These are phyloP conservation scores for Clarireedia sp. DNA, from an alignment of 2,329 filamentous ascomycete species.

Conservation along the genomic window DNA sequence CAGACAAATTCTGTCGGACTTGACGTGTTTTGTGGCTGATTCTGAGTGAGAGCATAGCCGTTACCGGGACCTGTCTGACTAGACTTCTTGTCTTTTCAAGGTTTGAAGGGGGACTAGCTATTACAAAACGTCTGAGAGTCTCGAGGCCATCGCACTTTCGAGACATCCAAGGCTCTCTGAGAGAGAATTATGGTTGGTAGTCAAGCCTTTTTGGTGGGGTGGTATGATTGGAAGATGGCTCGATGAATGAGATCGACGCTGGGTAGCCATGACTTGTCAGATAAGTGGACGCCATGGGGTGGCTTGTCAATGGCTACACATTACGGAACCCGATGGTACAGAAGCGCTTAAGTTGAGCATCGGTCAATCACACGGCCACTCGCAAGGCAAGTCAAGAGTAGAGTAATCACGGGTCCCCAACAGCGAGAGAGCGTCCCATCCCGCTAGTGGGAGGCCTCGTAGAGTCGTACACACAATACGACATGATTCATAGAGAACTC, in stretches of 20 bases:
- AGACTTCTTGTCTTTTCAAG: neutral
- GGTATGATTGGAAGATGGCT: neutral
- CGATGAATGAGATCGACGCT: neutral
- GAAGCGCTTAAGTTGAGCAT: too few species aligned
- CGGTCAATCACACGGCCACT: too few species aligned
- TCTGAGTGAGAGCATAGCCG: neutral
- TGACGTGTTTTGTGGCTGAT: neutral
- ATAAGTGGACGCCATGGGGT: too few species aligned
- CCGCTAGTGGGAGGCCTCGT: too few species aligned
- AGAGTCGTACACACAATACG: too few species aligned
- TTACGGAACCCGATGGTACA: too few species aligned
- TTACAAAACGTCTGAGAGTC: neutral
- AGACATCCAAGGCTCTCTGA: neutral
- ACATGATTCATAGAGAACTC: too few species aligned
- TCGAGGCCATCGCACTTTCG: neutral
- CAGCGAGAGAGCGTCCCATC: too few species aligned
- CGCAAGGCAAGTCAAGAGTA: too few species aligned
- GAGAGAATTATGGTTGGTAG: neutral
- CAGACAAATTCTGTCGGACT: conserved; percentile 6
- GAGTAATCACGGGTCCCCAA: too few species aligned
- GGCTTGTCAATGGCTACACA: too few species aligned
- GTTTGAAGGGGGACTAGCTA: neutral
- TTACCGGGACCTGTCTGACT: neutral
- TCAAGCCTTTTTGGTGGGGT: neutral
- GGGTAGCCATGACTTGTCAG: neutral